A percentile compares a stretch with the other conserved stretches of the same genome.
phyloP scores from a whole-genome alignment of 106 monocot species.

The Alisma plantagoaquatica region DNA sequence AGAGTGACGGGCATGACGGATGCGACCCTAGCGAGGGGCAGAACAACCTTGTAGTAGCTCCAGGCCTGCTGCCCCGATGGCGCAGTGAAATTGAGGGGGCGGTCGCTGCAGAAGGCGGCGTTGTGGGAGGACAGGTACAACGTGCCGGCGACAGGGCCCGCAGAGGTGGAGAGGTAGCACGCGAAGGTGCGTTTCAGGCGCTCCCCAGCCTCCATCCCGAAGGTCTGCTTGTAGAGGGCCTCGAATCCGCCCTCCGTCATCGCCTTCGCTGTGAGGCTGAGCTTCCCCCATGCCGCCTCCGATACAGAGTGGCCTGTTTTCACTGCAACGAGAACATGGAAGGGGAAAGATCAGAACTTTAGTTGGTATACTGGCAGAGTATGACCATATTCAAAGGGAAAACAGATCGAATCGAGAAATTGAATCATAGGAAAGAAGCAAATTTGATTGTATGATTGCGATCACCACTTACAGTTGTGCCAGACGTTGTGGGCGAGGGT shows the following conservation, averaged over 20 bases:
- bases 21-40: slow-evolving; percentile 3
- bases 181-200: slow-evolving; percentile 67
- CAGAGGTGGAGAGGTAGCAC: slow-evolving; percentile 72
- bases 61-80: slow-evolving; percentile 69
- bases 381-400: too few relatives aligned
- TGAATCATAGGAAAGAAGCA: neutral
- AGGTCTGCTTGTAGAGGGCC: slow-evolving; percentile 55
- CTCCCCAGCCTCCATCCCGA: slow-evolving; percentile 39
- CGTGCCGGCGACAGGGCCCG: slow-evolving; percentile 85
- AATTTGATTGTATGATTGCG: neutral
- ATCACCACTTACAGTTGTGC: neutral
- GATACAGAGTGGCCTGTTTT: too few relatives aligned
- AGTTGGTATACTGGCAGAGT: too few relatives aligned
- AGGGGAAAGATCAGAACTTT: too few relatives aligned
- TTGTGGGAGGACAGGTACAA: slow-evolving; percentile 46
- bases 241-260: slow-evolving; percentile 72
- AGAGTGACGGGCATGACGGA: too few relatives aligned
- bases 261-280: too few relatives aligned
- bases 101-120: slow-evolving; percentile 86
- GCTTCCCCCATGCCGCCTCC: too few relatives aligned
- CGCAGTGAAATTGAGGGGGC: slow-evolving; percentile 58
- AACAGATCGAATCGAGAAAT: too few relatives aligned
- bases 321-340: too few relatives aligned
- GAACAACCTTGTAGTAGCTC: slow-evolving; percentile 65
- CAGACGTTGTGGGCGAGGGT: neutral